These are phyloP conservation scores for Yamadazyma triangularis DNA, from an alignment of 1,139 yeast genomes.

Conservation along the genomic window DNA sequence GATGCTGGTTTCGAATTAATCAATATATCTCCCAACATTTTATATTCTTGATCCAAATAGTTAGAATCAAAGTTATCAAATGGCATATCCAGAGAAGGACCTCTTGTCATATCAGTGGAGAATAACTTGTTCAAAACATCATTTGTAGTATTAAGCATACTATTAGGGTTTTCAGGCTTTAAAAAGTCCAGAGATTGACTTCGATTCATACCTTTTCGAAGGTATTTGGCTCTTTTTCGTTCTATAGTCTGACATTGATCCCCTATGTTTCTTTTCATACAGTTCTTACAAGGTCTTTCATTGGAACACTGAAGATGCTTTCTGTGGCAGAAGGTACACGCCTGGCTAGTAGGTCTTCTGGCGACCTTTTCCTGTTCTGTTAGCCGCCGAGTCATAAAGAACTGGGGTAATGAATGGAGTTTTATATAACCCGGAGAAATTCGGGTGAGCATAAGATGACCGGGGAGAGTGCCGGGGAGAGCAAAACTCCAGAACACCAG, in stretches of 20 bases:
- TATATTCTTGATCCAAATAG: conserved; percentile 52
- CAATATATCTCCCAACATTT: conserved; percentile 53
- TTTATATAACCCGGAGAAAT: no score
- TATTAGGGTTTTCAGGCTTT: not conserved
- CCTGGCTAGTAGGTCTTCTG: conserved; percentile 61
- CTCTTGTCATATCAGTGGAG: conserved; percentile 12
- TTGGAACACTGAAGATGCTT: conserved; percentile 66
- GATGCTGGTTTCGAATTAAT: conserved; percentile 48
- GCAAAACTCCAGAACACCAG: no score
- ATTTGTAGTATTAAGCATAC: conserved; percentile 33
- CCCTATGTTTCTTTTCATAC: conserved; percentile 56
- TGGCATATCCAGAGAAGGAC: conserved; percentile 9
- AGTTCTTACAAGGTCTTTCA: conserved; percentile 65
- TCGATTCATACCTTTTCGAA: conserved; percentile 10
- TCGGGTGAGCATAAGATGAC: no score
- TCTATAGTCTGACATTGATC: conserved; percentile 56
- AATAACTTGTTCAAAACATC: conserved; percentile 25
- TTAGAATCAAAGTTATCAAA: conserved; percentile 27
- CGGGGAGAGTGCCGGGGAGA: no score
- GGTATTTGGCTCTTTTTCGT: conserved; percentile 50
- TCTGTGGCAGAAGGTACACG: conserved; percentile 66
- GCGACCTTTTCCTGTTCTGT: conserved; percentile 47
- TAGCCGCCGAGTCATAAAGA: conserved; percentile 52
- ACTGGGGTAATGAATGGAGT: no score
- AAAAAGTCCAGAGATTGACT: not conserved